A percentile compares a stretch with the other conserved stretches of the same genome.
Conservation (phyloP, 441 rosid genomes). For the Mallotus repandus region DNA sequence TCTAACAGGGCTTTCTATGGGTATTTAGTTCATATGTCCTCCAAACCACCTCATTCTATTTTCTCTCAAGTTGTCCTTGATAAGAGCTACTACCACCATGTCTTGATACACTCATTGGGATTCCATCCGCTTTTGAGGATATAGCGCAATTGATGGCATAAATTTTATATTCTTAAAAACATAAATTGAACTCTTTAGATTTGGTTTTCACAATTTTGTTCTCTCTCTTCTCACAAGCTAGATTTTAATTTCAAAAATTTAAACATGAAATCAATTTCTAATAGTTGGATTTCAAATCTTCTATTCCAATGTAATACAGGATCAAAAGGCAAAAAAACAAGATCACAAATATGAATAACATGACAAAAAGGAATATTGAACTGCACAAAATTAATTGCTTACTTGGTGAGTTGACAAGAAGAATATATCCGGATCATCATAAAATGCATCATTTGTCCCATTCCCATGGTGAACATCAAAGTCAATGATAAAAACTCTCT, state of each 20-base stretch:
- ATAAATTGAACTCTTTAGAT: background rate
- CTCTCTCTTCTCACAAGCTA: background rate
- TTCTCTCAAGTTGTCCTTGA: too few relatives aligned
- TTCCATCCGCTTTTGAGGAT: too few relatives aligned
- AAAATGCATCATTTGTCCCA: constrained; percentile 91
- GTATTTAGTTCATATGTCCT: too few relatives aligned
- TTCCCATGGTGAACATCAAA: constrained; percentile 99
- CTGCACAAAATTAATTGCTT: constrained; percentile 16
- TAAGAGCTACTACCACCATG: too few relatives aligned
- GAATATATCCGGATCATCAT: constrained; percentile 85
- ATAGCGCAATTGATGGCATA: too few relatives aligned
- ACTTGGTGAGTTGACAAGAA: constrained; percentile 96
- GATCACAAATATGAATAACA: background rate
- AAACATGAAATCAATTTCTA: background rate
- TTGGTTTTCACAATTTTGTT: background rate
- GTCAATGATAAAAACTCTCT: constrained; percentile 80
- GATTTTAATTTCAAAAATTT: background rate
- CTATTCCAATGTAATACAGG: too few relatives aligned
- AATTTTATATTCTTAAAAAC: background rate
- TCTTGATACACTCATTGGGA: too few relatives aligned
- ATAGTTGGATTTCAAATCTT: background rate
- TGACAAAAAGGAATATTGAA: background rate
- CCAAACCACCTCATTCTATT: too few relatives aligned
- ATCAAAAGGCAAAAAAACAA: background rate
- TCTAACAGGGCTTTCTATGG: too few relatives aligned